phyloP scores from a whole-genome alignment of 2,329 filamentous ascomycete genomes.

The Calycina herbarum region DNA sequence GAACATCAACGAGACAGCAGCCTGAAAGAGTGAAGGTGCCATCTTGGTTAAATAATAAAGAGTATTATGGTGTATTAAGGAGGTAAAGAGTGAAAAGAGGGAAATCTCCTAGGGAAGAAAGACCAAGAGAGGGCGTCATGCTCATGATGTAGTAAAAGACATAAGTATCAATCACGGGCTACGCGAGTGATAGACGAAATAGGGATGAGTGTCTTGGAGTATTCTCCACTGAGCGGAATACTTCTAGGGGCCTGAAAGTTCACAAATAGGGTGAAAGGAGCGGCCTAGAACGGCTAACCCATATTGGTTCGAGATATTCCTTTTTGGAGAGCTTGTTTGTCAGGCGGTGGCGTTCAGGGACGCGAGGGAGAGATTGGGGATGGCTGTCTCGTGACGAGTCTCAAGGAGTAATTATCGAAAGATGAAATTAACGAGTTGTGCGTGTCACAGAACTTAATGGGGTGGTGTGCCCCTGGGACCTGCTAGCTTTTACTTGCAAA shows the following conservation, averaged over 20 bases:
- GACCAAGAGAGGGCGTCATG: background rate
- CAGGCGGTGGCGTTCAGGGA: background rate
- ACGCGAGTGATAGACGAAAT: background rate
- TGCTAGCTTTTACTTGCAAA: background rate
- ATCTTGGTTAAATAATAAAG: constrained; percentile 17
- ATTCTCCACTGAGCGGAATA: constrained; percentile 9
- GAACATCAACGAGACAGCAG: constrained; percentile 19
- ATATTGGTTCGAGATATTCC: background rate
- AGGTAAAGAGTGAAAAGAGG: background rate
- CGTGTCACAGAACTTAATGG: background rate
- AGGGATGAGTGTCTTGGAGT: constrained; percentile 15
- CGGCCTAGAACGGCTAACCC: background rate
- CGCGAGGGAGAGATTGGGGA: background rate
- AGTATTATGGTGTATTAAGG: constrained; percentile 3
- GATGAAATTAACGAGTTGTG: background rate
- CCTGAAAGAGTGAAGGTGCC: constrained; percentile 25
- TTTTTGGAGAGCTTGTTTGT: background rate
- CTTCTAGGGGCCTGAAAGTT: background rate
- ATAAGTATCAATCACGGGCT: background rate
- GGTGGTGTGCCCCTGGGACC: background rate
- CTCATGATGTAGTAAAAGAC: constrained; percentile 8
- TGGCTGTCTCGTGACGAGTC: background rate
- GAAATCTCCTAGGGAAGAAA: background rate
- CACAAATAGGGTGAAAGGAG: background rate
- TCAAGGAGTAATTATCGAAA: background rate